Percentiles rank a stretch among this genome's conserved stretches.
phyloP scores from a whole-genome alignment of 1,139 yeast species.

The Geotrichum phurueaensis region DNA sequence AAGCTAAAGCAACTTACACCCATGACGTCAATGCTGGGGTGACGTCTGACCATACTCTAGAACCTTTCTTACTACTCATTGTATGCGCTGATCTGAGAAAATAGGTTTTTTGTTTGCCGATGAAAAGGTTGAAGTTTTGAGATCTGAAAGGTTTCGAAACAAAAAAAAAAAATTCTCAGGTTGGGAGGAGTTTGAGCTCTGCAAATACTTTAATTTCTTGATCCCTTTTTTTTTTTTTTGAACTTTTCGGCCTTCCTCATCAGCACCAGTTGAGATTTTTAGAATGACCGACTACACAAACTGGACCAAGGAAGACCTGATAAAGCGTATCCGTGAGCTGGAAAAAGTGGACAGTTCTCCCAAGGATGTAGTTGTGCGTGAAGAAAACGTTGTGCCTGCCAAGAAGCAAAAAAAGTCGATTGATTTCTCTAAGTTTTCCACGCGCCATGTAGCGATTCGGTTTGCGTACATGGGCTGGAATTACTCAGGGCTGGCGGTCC shows the following conservation, averaged over 20 bases:
- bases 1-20: constrained; percentile 24
- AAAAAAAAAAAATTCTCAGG: constrained; percentile 3
- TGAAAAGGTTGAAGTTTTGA: not conserved
- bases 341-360: constrained; percentile 36
- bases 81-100: not conserved
- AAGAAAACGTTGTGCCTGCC: constrained; percentile 1
- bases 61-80: constrained; percentile 12
- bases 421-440: constrained; percentile 62
- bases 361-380: not conserved
- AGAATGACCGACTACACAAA: constrained; percentile 9
- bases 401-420: constrained; percentile 43
- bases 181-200: constrained; percentile 8
- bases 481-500: constrained; percentile 84
- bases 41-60: constrained; percentile 30
- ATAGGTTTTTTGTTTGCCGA: not conserved
- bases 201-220: not conserved
- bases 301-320: constrained; percentile 52
- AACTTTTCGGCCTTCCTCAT: not conserved
- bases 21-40: constrained; percentile 29
- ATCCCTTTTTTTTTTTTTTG: too few relatives aligned
- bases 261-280: not conserved
- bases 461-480: constrained; percentile 58
- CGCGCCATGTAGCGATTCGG: constrained; percentile 66
- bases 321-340: constrained; percentile 44
- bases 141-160: constrained; percentile 1